A percentile compares a stretch with the other conserved stretches of the same genome.
Evolutionary conservation across 148 eudicot genomes (phyloP).

Genomic region (Tetragonia tetragonoides): DNA sequence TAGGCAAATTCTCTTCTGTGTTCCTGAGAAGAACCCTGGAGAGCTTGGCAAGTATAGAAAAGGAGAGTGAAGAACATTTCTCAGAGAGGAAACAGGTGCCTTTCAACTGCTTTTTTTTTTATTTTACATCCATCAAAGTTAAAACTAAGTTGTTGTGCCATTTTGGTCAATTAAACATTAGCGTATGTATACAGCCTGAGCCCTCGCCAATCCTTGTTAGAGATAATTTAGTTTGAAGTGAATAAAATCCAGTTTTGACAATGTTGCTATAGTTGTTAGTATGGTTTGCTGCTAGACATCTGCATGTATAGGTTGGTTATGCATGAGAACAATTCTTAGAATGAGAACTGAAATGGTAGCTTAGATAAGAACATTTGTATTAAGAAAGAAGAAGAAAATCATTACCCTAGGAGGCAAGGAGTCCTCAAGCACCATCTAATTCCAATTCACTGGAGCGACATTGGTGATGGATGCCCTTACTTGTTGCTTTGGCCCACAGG

Average conservation of each 20-base stretch:
- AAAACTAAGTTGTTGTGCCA: background rate
- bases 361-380: no score
- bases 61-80: slow-evolving; percentile 76
- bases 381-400: no score
- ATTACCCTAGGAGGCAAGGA: no score
- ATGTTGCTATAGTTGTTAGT: no score
- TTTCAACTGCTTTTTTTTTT: slow-evolving; percentile 1
- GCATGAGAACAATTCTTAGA: no score
- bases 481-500: no score
- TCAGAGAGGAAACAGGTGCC: slow-evolving; percentile 75
- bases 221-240: background rate
- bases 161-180: background rate
- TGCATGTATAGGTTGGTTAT: no score
- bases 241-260: background rate
- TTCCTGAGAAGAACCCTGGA: slow-evolving; percentile 54
- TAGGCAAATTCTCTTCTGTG: slow-evolving; percentile 61
- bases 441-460: no score
- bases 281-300: no score
- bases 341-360: no score
- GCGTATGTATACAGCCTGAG: background rate
- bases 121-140: background rate
- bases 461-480: no score
- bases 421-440: no score
- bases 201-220: background rate
- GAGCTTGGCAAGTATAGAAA: slow-evolving; percentile 79